Conservation (phyloP, 2,329 filamentous ascomycete genomes). For the Ascochyta rabiei region DNA sequence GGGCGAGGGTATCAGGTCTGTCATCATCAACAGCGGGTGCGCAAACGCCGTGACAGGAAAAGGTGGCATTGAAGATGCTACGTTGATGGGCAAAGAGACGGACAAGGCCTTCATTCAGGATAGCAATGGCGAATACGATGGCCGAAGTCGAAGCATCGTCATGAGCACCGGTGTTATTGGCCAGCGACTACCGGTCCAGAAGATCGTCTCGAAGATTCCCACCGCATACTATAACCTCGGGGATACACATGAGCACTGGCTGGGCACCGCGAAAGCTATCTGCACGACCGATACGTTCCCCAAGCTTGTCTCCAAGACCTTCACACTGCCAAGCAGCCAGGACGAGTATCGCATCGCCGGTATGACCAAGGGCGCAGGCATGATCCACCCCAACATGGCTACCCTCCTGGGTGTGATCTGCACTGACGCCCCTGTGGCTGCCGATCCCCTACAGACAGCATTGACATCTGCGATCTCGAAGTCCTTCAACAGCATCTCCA, state of each 20-base stretch:
- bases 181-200: constrained; percentile 87
- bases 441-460: constrained; percentile 69
- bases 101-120: constrained; percentile 65
- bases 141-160: constrained; percentile 73
- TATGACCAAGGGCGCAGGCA: constrained; percentile 97
- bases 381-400: constrained; percentile 99
- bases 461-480: constrained; percentile 77
- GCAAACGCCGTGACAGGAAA: constrained; percentile 96
- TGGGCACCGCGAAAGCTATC: constrained; percentile 85
- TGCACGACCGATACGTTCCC: constrained; percentile 99
- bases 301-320: constrained; percentile 85
- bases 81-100: constrained; percentile 78
- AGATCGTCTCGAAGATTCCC: constrained; percentile 84
- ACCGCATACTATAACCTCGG: constrained; percentile 74
- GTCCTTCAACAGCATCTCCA: constrained; percentile 95
- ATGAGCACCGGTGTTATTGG: constrained; percentile 99
- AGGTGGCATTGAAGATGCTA: constrained; percentile 86
- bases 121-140: constrained; percentile 47
- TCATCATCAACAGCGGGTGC: constrained; percentile 94
- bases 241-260: constrained; percentile 81
- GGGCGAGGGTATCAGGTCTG: constrained; percentile 74
- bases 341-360: constrained; percentile 84
- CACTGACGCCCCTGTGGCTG: constrained; percentile 83
- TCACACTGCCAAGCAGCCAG: constrained; percentile 81
- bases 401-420: constrained; percentile 90